Evolutionary conservation across 768 basidiomycete species (phyloP), one percentile per base, ranked within the genome.

Genomic region (Coprinopsis cinerea): DNA sequence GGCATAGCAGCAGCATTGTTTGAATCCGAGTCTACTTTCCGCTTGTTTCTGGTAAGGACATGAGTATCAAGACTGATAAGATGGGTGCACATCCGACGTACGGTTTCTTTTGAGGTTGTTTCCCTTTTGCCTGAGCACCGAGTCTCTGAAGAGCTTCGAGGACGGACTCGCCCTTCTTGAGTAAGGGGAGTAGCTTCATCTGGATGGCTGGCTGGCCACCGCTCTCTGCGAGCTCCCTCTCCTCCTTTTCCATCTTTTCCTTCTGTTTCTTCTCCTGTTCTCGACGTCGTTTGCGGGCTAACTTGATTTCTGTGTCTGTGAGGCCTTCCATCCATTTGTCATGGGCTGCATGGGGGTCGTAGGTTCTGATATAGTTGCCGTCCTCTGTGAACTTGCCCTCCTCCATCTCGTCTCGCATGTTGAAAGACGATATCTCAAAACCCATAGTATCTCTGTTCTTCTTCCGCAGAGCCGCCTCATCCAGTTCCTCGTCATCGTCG

Each of bases 341-440:
- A 64, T 99, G 93, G 32, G 86, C 79, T 22, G 85, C 91, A 61
- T 93, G 87, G 1, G 88, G 89, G 65, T 99, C 96, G 62, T 85
- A 84, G 10, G 85, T 77, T 56, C 87, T 84, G 43, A 88, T 82
- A 62, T 92, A 92, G 59, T 67, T 87, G 41, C 96, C 96, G 61
- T 98, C 95, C 52, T 88, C 88, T 3, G 90, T 85, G 71, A 99
- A 97, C 62, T 92, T 91, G 32, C 96, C 96, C 68, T 98, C 95
- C 61, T 92, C 86, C 87, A 98, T 94, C 75, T 99, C 96, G 59
- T 91, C 87, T 55, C 93, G 85, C 95, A 99, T 98, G 66, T 99
- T 95, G 81, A 99, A 99, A 23, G 91, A 88, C 2, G 89, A 93
- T 9, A 99, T 57, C 61, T 94, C 88, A 67, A 71, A 95, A 1